A percentile compares a stretch with the other conserved stretches of the same genome.
Conservation (phyloP, 345 rosid species). For the Rhodamnia rubescens region DNA sequence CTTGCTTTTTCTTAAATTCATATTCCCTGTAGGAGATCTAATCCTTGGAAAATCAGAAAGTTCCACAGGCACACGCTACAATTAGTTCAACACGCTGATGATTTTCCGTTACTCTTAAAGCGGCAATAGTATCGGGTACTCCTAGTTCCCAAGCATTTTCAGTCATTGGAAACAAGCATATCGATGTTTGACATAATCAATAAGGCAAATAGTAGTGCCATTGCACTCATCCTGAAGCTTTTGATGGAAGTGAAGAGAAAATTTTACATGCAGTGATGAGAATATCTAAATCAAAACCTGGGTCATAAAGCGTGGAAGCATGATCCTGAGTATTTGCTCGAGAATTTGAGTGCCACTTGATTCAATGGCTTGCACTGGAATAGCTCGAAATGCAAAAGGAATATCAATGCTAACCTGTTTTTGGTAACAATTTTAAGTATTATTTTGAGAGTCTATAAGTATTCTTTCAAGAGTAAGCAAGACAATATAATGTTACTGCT, state of each 20-base stretch:
- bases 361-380: conserved; percentile 68
- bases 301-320: conserved; percentile 90
- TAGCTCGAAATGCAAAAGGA: conserved; percentile 63
- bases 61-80: neutral
- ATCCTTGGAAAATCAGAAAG: neutral
- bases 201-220: neutral
- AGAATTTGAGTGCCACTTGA: conserved; percentile 75
- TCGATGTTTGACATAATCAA: neutral
- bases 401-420: conserved; percentile 66
- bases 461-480: neutral
- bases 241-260: neutral
- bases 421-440: neutral
- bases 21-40: neutral
- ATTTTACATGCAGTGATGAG: neutral
- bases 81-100: neutral
- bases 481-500: neutral
- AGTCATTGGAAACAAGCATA: neutral
- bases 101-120: neutral
- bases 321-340: conserved; percentile 62
- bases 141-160: neutral
- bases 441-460: neutral
- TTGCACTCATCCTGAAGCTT: neutral
- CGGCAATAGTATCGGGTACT: neutral
- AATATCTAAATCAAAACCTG: conserved; percentile 35
- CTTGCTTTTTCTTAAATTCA: neutral